Conservation (phyloP, 1,284 basidiomycete species). For the Fistulina hepatica region DNA sequence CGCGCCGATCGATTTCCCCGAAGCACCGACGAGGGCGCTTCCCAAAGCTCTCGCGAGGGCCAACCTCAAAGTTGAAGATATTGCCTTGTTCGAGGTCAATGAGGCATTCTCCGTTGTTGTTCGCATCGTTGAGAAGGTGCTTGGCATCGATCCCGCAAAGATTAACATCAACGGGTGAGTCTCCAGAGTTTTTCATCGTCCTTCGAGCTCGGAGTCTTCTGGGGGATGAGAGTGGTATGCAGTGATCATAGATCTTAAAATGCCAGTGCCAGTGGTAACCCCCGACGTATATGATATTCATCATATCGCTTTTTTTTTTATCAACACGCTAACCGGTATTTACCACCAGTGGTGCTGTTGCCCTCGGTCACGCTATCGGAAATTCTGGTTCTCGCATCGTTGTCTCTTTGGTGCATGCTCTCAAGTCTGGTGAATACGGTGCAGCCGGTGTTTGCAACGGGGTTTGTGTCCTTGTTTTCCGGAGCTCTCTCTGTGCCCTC, state of each 20-base stretch:
- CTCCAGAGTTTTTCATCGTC: slow-evolving; percentile 3
- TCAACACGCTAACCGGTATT: slow-evolving; percentile 9
- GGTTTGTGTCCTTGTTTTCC: slow-evolving; percentile 36
- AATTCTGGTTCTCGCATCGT: slow-evolving; percentile 94
- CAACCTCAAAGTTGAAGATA: slow-evolving; percentile 74
- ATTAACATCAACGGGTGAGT: slow-evolving; percentile 85
- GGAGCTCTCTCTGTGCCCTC: slow-evolving; percentile 8
- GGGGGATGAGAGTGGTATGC: too few relatives aligned
- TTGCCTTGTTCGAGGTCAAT: slow-evolving; percentile 93
- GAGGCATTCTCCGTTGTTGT: slow-evolving; percentile 97
- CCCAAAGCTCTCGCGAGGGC: slow-evolving; percentile 86
- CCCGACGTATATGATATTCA: too few relatives aligned
- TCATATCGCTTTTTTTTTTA: too few relatives aligned
- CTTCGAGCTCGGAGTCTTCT: too few relatives aligned
- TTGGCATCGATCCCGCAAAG: slow-evolving; percentile 77
- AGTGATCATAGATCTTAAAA: too few relatives aligned
- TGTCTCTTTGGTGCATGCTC: slow-evolving; percentile 85
- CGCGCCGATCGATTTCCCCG: slow-evolving; percentile 95
- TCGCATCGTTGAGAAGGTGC: slow-evolving; percentile 82
- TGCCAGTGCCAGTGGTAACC: too few relatives aligned
- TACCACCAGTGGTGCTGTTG: slow-evolving; percentile 69
- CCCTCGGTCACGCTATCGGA: slow-evolving; percentile 91
- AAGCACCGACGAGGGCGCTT: slow-evolving; percentile 86
- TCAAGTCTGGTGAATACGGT: slow-evolving; percentile 94
- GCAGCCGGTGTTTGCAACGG: slow-evolving; percentile 98